These are phyloP conservation scores for Barnettozyma californica DNA, from an alignment of 805 yeast genomes.

Conservation along the genomic window DNA sequence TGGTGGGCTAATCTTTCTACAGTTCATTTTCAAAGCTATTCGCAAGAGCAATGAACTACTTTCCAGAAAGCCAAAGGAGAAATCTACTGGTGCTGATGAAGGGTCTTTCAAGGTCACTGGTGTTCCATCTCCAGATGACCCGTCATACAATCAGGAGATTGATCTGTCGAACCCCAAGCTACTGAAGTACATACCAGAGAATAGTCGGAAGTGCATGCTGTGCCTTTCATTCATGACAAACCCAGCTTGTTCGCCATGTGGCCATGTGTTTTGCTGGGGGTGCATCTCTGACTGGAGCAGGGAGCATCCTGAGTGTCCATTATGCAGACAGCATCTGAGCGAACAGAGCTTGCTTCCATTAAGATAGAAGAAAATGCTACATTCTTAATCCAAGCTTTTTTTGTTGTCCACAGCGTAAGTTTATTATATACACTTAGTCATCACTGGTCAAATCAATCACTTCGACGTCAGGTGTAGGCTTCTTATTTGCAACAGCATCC, in stretches of 20 bases:
- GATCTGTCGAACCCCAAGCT: conserved; percentile 51
- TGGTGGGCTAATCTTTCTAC: conserved; percentile 57
- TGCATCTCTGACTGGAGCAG: conserved; percentile 88
- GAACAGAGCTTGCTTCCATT: conserved; percentile 25
- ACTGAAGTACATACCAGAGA: conserved; percentile 64
- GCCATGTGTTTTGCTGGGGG: conserved; percentile 90
- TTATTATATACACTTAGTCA: background rate
- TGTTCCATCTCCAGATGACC: conserved; percentile 6
- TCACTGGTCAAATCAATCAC: conserved; percentile 8
- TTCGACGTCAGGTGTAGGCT: background rate
- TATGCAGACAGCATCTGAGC: conserved; percentile 70
- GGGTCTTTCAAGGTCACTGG: conserved; percentile 5
- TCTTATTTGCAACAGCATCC: background rate
- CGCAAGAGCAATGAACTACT: conserved; percentile 9
- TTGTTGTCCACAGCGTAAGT: background rate
- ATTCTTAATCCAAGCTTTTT: background rate
- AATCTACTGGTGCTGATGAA: background rate
- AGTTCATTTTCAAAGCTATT: conserved; percentile 39
- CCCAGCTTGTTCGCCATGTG: conserved; percentile 86
- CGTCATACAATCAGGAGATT: conserved; percentile 26
- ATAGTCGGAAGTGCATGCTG: conserved; percentile 74
- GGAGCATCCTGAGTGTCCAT: conserved; percentile 84
- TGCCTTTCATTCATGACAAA: conserved; percentile 76
- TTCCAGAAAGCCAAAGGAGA: background rate
- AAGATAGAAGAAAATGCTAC: conserved; percentile 8